Evolutionary conservation across 768 basidiomycete genomes (phyloP), one percentile per base, ranked within the genome.

Genomic region (Antrodiella citrinella): DNA sequence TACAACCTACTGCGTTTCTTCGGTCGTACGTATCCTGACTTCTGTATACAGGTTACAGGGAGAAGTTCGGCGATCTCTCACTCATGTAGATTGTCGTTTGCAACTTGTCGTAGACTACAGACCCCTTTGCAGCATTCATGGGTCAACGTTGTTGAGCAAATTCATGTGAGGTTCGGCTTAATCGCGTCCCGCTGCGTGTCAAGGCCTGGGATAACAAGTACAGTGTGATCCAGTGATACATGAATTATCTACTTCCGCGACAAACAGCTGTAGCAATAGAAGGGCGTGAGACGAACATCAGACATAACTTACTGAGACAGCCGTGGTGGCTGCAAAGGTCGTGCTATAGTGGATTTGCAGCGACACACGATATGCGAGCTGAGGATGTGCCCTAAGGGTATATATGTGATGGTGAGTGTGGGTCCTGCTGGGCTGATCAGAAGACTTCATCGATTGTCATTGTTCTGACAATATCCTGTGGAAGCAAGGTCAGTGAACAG

Each of bases 371-470:
- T 35, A 15, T 35, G 15, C 15, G 30, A 7, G 30, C 30, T 35
- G 7, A 15, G 15, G 7, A 35, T 35, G 30, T 7, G 30, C 30
- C 15, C 30, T 35, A 39, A 18, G 41, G 41, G 41, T 43, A 43
- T 43, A 43, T 47, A 26, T 41, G 26, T 23, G 39, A 42, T 47
- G 41, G 21, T 7, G 21, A 9, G 19, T 9, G 41, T 9, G n/a
- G 41, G 19, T 7, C 18, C 5, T 18, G 7, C 41, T 43, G 41
- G 21, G 7, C 41, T 10, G 15, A 43, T 43, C 18, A 94, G 72
- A 94, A 96, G 56, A 93, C 71, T 62, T 95, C 91, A 70, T 95
- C 92, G 51, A 95, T 75, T 22, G 93, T 95, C 93, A 97, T 95
- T 76, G 95, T 93, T 70, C 97, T 97, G 59, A 96, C 92, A 61